Conservation (phyloP, 192 early-diverging fungal genomes). For the Coemansia sp. region DNA sequence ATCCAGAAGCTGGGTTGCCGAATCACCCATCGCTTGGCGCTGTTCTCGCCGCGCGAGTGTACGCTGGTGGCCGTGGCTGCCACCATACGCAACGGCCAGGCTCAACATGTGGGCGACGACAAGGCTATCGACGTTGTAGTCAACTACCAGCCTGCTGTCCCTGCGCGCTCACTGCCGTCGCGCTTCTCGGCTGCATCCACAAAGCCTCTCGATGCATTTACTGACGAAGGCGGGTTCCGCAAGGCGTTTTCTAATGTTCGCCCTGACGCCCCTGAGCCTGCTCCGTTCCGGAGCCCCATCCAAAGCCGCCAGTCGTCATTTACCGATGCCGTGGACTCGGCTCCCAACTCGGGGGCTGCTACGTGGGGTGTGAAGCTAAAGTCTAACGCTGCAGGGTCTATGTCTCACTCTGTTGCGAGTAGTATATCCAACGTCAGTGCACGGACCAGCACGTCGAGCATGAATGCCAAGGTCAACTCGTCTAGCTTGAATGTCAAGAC, state of each 20-base stretch:
- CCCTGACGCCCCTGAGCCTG: slow-evolving; percentile 40
- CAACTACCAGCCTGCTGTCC: slow-evolving; percentile 39
- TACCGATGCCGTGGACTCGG: slow-evolving; percentile 30
- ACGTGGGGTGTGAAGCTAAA: slow-evolving; percentile 49
- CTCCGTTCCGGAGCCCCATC: slow-evolving; percentile 26
- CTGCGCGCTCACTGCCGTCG: slow-evolving; percentile 45
- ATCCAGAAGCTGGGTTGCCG: slow-evolving; percentile 43
- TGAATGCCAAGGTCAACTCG: not conserved
- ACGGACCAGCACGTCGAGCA: not conserved
- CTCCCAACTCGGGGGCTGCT: slow-evolving; percentile 43
- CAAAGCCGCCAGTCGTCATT: not conserved
- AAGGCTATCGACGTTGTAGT: slow-evolving; percentile 45
- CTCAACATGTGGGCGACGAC: slow-evolving; percentile 40
- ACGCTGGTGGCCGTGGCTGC: slow-evolving; percentile 47
- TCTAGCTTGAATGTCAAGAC: not conserved
- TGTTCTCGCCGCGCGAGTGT: slow-evolving; percentile 50
- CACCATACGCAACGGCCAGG: slow-evolving; percentile 43
- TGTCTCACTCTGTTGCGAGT: not conserved
- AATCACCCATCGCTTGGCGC: slow-evolving; percentile 39
- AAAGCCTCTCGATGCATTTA: slow-evolving; percentile 39
- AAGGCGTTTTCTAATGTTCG: slow-evolving; percentile 41
- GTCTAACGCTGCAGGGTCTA: slow-evolving; percentile 10
- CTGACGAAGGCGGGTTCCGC: slow-evolving; percentile 49
- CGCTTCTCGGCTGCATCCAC: slow-evolving; percentile 37
- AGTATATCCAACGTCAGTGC: not conserved